Evolutionary conservation across 768 basidiomycete genomes (phyloP), one percentile per base, ranked within the genome.

Genomic region (Suillus cothurnatus): DNA sequence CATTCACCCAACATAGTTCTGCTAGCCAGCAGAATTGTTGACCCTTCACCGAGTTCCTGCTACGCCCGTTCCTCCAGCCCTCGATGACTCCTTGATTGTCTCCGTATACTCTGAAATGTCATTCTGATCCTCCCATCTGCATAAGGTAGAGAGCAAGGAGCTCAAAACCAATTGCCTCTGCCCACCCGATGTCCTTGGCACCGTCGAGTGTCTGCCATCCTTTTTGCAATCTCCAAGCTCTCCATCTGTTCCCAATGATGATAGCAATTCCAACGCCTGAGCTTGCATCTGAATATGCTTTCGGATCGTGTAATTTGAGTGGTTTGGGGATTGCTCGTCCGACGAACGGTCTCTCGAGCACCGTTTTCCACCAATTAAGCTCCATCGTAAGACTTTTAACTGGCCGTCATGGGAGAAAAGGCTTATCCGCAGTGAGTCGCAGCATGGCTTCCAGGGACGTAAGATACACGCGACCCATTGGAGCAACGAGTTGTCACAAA

Each of bases 121-220:
- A 0, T 11, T 45, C 4, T 4, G 11, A 0, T n/a, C 39, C 39
- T 41, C 39, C 39, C 39, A 41, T 41, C 39, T 19, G 39, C n/a
- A 41, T 6, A 41, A 41, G 39, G 39, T 41, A 41, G 39, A 41
- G 39, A 19, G 19, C 1, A 7, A 41, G 39, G 17, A 41, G 17
- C 39, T 41, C 2, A 2, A 41, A 41, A 6, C 17, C 17, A 7
- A 74, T 19, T 2, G 69, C 74, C 66, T 74, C 66, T 0, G 66
- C 72, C 72, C 73, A 74, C 1, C 63, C 58, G 17, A 74, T 74
- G 52, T 74, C 72, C 0, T 63, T 6, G 2, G 61, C 11, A 0
- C 21, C 17, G 0, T 4, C 21, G 0, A n/a, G 14, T 0, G 41
- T 36, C 4, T 67, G 28, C 73, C 73, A 74, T 0, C 36, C 62